A percentile compares a stretch with the other conserved stretches of the same genome.
These are phyloP conservation scores for Castanopsis chinensis DNA, from an alignment of 306 rosid genomes.

Conservation along the genomic window DNA sequence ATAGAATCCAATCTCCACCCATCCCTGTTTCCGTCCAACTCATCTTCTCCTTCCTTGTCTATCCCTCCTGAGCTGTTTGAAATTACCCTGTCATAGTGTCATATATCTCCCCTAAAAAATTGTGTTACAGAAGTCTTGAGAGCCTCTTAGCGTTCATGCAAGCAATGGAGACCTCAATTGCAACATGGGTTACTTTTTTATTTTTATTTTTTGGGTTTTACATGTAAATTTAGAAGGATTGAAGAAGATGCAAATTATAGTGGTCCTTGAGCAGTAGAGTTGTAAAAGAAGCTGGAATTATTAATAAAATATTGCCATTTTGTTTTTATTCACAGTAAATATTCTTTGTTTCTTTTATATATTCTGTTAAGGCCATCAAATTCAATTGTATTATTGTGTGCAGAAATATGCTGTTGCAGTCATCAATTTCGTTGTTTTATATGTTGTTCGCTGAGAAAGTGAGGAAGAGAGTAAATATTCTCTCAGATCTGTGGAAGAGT, in stretches of 20 bases:
- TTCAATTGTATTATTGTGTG: conserved; percentile 54
- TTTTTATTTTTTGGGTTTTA: neutral
- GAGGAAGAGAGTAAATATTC: conserved; percentile 42
- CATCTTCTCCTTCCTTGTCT: conserved; percentile 94
- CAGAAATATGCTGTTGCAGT: conserved; percentile 61
- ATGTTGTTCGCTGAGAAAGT: conserved; percentile 74
- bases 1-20: conserved; percentile 24
- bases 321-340: conserved; percentile 4
- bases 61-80: conserved; percentile 98
- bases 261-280: conserved; percentile 32
- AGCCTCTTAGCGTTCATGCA: neutral
- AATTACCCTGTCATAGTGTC: neutral
- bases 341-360: conserved; percentile 15
- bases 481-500: conserved; percentile 56
- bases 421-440: conserved; percentile 66
- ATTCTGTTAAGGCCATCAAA: conserved; percentile 42
- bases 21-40: conserved; percentile 48
- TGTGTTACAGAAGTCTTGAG: neutral
- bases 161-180: conserved; percentile 21
- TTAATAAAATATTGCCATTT: conserved; percentile 16
- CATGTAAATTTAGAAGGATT: neutral
- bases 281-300: conserved; percentile 24
- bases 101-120: neutral
- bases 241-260: conserved; percentile 19
- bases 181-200: neutral